phyloP scores from a whole-genome alignment of 2,329 filamentous ascomycete species.

The Graphilbum fragrans region DNA sequence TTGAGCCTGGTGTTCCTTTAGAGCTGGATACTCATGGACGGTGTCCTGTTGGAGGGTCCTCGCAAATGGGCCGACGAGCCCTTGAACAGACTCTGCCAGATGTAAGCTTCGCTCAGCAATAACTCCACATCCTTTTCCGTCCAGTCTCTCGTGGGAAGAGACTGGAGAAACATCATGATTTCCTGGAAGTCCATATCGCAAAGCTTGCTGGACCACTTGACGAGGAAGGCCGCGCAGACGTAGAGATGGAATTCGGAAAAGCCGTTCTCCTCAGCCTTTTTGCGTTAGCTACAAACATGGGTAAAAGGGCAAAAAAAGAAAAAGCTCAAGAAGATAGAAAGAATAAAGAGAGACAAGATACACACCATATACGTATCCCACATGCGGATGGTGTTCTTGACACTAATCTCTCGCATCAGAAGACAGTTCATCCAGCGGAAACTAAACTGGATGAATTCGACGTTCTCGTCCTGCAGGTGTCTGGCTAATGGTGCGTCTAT shows the following conservation, averaged over 20 bases:
- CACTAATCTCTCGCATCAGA: slow-evolving; percentile 92
- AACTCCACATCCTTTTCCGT: slow-evolving; percentile 97
- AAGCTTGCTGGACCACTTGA: slow-evolving; percentile 95
- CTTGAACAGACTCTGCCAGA: slow-evolving; percentile 96
- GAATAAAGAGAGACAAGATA: slow-evolving; percentile 5
- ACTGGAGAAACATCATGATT: slow-evolving; percentile 98
- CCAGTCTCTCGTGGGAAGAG: slow-evolving; percentile 84
- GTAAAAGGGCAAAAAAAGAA: not conserved
- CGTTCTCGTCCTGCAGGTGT: slow-evolving; percentile 79
- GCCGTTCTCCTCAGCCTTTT: slow-evolving; percentile 88
- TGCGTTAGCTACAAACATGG: not conserved
- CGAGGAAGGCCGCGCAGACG: slow-evolving; percentile 92
- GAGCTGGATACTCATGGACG: slow-evolving; percentile 28
- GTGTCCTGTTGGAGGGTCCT: slow-evolving; percentile 24
- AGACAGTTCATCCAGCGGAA: slow-evolving; percentile 99
- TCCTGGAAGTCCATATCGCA: slow-evolving; percentile 97
- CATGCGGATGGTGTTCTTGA: slow-evolving; percentile 95
- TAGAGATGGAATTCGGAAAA: slow-evolving; percentile 98
- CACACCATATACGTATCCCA: slow-evolving; percentile 97
- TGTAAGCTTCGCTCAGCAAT: slow-evolving; percentile 89
- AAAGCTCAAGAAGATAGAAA: not conserved
- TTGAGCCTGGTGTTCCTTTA: slow-evolving; percentile 9
- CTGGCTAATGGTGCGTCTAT: slow-evolving; percentile 78
- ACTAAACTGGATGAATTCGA: slow-evolving; percentile 98
- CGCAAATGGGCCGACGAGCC: slow-evolving; percentile 83